phyloP scores from a whole-genome alignment of 2,329 filamentous ascomycete genomes.

The Ceratocystis cacaofunesta region DNA sequence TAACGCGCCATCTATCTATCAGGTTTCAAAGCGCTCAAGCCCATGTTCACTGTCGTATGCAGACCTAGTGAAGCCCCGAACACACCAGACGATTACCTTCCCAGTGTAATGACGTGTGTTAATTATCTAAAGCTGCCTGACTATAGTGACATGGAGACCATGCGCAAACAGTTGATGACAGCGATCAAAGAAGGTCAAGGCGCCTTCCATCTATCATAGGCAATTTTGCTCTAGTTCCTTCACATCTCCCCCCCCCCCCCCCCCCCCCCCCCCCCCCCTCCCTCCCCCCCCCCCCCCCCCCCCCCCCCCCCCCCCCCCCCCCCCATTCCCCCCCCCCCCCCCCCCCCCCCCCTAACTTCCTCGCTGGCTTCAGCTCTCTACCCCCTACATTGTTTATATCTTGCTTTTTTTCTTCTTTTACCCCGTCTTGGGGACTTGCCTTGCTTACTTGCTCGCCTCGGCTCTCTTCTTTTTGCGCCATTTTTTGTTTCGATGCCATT shows the following conservation, averaged over 20 bases:
- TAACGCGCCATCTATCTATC: not conserved
- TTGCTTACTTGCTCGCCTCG: not conserved
- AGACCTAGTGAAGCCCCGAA: conserved; percentile 94
- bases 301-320: no score
- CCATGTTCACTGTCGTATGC: conserved; percentile 98
- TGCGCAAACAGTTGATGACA: conserved; percentile 63
- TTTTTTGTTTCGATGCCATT: not conserved
- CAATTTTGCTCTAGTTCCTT: no score
- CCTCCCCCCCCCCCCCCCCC: no score
- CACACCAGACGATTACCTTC: conserved; percentile 91
- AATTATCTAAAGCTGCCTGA: conserved; percentile 97
- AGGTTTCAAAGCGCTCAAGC: conserved; percentile 95
- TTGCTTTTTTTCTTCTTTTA: not conserved
- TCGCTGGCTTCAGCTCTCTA: not conserved
- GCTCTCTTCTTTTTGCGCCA: not conserved
- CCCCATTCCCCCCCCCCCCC: no score
- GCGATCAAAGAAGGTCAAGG: conserved; percentile 94
- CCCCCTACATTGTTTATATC: not conserved
- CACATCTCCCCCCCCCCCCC: no score
- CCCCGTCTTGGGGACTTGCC: not conserved
- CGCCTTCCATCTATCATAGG: conserved; percentile 83
- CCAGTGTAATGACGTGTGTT: conserved; percentile 98
- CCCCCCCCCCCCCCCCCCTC: no score
- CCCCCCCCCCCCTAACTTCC: not conserved
- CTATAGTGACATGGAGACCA: conserved; percentile 63